Conservation (phyloP, 106 monocot species). For the Alisma plantagoaquatica region DNA sequence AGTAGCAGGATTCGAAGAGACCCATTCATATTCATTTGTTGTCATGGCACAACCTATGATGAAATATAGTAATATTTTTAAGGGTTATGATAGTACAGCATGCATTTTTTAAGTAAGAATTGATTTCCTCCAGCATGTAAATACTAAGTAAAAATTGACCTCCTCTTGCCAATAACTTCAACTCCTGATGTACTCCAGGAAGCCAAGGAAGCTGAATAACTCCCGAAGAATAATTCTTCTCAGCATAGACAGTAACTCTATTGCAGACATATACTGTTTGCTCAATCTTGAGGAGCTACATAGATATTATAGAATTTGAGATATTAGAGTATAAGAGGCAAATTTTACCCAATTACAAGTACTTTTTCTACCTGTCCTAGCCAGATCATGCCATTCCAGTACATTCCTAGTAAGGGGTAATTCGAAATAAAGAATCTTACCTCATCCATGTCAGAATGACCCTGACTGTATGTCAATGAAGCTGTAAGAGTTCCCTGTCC, state of each 20-base stretch:
- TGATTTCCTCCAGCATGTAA: no score
- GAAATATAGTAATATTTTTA: no score
- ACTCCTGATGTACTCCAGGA: slow-evolving; percentile 69
- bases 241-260: slow-evolving; percentile 45
- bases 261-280: slow-evolving; percentile 71
- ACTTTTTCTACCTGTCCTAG: no score
- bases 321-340: background rate
- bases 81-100: no score
- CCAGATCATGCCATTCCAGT: no score
- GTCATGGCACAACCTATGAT: slow-evolving; percentile 75
- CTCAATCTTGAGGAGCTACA: slow-evolving; percentile 55
- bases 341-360: background rate
- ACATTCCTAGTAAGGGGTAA: no score
- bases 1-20: slow-evolving; percentile 49
- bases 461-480: slow-evolving; percentile 51
- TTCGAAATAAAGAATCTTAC: no score
- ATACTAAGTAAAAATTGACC: no score
- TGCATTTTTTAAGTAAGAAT: no score
- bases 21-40: slow-evolving; percentile 62
- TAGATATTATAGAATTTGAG: background rate
- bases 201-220: slow-evolving; percentile 76
- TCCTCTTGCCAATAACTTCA: slow-evolving; percentile 63
- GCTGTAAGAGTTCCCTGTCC: slow-evolving; percentile 62
- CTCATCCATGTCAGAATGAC: slow-evolving; percentile 31
- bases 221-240: slow-evolving; percentile 16